These are phyloP conservation scores for Fusarium subglutinans DNA, from an alignment of 2,329 filamentous ascomycete species.

Conservation along the genomic window DNA sequence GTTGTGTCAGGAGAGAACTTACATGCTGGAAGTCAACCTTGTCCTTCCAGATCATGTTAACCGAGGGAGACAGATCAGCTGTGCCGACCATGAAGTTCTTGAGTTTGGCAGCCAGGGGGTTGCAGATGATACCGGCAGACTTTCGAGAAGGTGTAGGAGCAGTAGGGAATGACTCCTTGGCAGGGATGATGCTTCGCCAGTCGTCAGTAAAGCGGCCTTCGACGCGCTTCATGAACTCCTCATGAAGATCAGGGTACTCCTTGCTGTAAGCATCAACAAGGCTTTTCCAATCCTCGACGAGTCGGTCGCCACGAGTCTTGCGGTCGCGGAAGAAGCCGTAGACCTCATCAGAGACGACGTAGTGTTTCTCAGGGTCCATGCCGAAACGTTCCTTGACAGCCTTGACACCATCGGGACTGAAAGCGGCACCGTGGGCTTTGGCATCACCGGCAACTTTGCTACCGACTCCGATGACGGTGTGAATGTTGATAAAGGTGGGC, in stretches of 20 bases:
- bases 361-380: slow-evolving; percentile 49
- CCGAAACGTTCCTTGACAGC: slow-evolving; percentile 47
- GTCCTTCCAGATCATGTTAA: slow-evolving; percentile 65
- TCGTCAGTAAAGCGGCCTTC: slow-evolving; percentile 58
- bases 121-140: slow-evolving; percentile 58
- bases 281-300: slow-evolving; percentile 58
- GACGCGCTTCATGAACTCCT: slow-evolving; percentile 58
- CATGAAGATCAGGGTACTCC: slow-evolving; percentile 59
- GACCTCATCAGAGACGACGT: slow-evolving; percentile 55
- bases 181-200: slow-evolving; percentile 60
- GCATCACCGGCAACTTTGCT: slow-evolving; percentile 60
- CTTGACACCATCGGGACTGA: slow-evolving; percentile 62
- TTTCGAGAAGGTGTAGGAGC: slow-evolving; percentile 60
- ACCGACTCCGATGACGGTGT: slow-evolving; percentile 65
- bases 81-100: slow-evolving; percentile 63
- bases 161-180: slow-evolving; percentile 54
- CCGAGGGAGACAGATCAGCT: slow-evolving; percentile 62
- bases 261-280: slow-evolving; percentile 54
- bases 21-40: slow-evolving; percentile 60
- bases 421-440: slow-evolving; percentile 66
- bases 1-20: slow-evolving; percentile 19
- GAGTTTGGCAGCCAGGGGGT: slow-evolving; percentile 59
- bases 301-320: slow-evolving; percentile 53
- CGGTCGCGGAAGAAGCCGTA: slow-evolving; percentile 61
- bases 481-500: slow-evolving; percentile 67